Base-by-base conservation (phyloP, 164 flowering plant genomes). In the Warburgia ugandensis region DNA sequence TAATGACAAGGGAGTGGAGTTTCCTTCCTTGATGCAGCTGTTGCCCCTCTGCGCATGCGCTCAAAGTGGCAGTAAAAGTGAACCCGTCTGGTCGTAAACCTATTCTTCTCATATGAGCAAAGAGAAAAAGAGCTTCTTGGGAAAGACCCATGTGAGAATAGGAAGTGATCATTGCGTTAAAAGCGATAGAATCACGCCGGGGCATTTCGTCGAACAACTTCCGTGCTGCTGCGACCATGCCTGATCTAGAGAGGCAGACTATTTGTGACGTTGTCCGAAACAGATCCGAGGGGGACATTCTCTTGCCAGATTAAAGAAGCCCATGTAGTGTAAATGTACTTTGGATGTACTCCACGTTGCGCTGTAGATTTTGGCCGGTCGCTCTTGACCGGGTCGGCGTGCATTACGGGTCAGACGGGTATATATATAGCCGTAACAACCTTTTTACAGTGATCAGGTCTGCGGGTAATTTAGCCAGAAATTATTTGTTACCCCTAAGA, bases 201-300 rank as follows among this genome's bases (percentile, higher is more conserved):
- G 77, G 73, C 80, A 80, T 68, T 77, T 74, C 72, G 13, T 85
- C 87, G 68, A 85, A 85, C 76, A 78, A 45, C 27, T 69, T 64
- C 35, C 81, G 68, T 13, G 86, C 86, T 0, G 9, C n/a, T 5
- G 31, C 42, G 1, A 75, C 52, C 32, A 45, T 55, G 31, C 86
- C 81, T 1, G 64, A 48, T 60, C 55, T 67, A 3, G 74, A 66
- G 0, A 72, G 58, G 20, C 59, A 37, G 3, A 53, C 58, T 19
- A 79, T 59, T 40, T 60, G 62, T n/a, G 77, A 65, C 16, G 84
- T 79, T 12, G 36, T 17, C 8, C 35, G 63, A 23, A 67, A 36
- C 68, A 77, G 50, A 51, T 54, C 27, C 12, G 62, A 39, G 37
- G 17, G 63, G 67, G 50, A 32, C 50, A 45, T 45, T 38, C n/a